These are phyloP conservation scores for Trichosporon sp. DNA, from an alignment of 1,284 basidiomycete species.

Conservation along the genomic window DNA sequence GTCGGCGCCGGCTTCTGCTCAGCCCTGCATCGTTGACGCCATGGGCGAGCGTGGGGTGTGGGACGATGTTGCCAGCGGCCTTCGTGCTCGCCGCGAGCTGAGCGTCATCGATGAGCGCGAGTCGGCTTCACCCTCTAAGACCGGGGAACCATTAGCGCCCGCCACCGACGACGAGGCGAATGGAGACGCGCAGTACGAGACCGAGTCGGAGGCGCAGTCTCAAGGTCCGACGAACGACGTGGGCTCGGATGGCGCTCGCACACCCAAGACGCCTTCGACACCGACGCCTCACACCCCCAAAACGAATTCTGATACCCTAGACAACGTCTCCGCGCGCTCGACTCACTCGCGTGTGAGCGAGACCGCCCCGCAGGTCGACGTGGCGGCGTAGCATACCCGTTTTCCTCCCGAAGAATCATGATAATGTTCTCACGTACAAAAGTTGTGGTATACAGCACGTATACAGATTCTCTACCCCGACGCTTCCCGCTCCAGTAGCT, in stretches of 20 bases:
- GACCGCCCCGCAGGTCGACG: not conserved
- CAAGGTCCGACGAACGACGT: not conserved
- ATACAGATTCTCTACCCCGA: not conserved
- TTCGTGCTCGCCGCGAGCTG: constrained; percentile 36
- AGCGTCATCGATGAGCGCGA: constrained; percentile 47
- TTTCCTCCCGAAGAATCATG: not conserved
- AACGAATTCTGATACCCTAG: not conserved
- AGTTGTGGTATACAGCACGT: not conserved
- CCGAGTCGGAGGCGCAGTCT: not conserved
- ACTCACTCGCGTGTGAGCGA: not conserved
- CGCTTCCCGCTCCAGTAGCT: not conserved
- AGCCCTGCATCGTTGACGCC: constrained; percentile 26
- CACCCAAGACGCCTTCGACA: not conserved
- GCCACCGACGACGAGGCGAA: not conserved
- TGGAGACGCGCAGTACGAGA: constrained; percentile 1
- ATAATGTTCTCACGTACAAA: not conserved
- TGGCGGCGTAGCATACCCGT: not conserved
- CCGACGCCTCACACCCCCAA: not conserved
- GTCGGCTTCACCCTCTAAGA: not conserved
- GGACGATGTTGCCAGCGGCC: constrained; percentile 22
- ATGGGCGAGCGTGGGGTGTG: constrained; percentile 29
- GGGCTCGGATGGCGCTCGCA: not conserved
- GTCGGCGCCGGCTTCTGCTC: constrained; percentile 12
- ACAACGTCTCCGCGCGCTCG: not conserved
- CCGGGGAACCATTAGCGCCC: not conserved